These are phyloP conservation scores for Aureobasidium sp. DNA, from an alignment of 2,329 filamentous ascomycete genomes.

Conservation along the genomic window DNA sequence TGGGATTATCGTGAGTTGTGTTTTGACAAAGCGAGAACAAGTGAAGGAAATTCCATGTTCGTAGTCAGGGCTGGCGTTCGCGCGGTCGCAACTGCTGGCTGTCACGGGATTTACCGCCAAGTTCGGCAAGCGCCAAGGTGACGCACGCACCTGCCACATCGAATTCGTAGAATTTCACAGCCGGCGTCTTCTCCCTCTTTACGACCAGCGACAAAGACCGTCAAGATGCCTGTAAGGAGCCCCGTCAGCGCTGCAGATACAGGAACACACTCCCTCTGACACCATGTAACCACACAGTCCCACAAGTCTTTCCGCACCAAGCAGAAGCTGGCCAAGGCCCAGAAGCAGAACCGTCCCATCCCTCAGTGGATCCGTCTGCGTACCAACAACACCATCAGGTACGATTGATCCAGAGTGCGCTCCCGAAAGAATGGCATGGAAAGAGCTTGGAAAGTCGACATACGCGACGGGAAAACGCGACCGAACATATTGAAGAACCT, in stretches of 20 bases:
- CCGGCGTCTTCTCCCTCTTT: background rate
- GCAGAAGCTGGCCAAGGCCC: slow-evolving; percentile 99
- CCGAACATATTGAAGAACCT: background rate
- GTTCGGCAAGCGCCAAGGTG: slow-evolving; percentile 9
- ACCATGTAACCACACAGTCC: slow-evolving; percentile 53
- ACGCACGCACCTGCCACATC: slow-evolving; percentile 1
- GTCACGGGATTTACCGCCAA: slow-evolving; percentile 1
- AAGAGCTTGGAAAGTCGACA: background rate
- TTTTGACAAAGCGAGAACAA: no score
- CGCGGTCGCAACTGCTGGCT: background rate
- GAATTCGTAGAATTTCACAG: slow-evolving; percentile 4
- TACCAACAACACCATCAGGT: slow-evolving; percentile 99
- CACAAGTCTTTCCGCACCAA: slow-evolving; percentile 99
- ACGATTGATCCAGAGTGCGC: slow-evolving; percentile 37
- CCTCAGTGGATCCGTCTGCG: slow-evolving; percentile 99
- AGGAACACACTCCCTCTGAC: background rate
- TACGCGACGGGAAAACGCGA: background rate
- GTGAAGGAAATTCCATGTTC: background rate
- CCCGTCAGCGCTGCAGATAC: background rate
- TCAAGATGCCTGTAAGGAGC: slow-evolving; percentile 17
- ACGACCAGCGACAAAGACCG: slow-evolving; percentile 14
- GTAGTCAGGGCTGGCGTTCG: background rate
- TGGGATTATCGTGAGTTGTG: no score
- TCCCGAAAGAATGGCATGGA: background rate
- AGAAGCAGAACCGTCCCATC: slow-evolving; percentile 99